Percentiles rank a stretch among this genome's conserved stretches.
Evolutionary conservation across 73 alveolate species (phyloP).

Genomic region (Paramecium primaurelia): DNA sequence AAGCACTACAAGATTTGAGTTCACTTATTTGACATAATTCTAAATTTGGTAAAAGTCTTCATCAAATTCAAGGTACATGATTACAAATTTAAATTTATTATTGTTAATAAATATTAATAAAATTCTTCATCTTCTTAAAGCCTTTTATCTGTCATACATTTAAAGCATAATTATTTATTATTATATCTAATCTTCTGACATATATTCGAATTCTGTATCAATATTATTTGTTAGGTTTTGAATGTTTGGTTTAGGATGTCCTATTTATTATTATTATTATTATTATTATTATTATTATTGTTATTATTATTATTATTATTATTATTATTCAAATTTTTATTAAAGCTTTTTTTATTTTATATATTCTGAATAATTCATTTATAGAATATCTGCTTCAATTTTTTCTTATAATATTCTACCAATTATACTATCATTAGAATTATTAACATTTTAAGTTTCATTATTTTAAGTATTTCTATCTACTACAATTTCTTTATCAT

Average conservation of each 20-base stretch:
- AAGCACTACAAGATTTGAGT: not conserved
- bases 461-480: not conserved
- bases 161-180: not conserved
- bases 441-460: not conserved
- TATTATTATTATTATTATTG: too few species aligned
- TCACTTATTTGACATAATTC: not conserved
- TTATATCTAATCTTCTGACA: not conserved
- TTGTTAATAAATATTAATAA: not conserved
- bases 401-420: not conserved
- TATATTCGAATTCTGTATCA: not conserved
- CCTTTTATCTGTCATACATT: not conserved
- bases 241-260: too few species aligned
- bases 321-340: not conserved
- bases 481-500: not conserved
- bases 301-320: too few species aligned
- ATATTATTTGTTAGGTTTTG: too few species aligned
- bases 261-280: too few species aligned
- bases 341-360: not conserved
- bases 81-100: not conserved
- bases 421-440: not conserved
- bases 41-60: constrained; percentile 20
- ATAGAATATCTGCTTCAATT: not conserved
- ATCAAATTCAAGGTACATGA: constrained; percentile 38
- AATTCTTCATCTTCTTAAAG: not conserved
- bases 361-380: not conserved